Conservation (phyloP, 768 basidiomycete species). For the Phaffia australis region DNA sequence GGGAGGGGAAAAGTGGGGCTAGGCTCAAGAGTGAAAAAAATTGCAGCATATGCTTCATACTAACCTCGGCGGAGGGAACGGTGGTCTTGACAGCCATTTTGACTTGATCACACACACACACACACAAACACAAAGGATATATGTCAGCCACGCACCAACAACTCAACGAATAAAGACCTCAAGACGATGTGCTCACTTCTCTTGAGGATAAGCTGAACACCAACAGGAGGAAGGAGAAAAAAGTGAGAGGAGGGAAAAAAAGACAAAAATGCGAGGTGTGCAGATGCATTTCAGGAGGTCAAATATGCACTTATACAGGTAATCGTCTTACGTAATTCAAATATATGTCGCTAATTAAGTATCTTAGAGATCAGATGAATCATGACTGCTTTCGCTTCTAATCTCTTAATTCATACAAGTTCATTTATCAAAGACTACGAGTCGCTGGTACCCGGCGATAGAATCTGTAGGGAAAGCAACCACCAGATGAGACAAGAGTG, state of each 20-base stretch:
- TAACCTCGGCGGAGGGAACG: slow-evolving; percentile 26
- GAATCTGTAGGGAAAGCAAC: slow-evolving; percentile 7
- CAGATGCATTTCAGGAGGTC: not conserved
- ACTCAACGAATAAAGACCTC: too few relatives aligned
- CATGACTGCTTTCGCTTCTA: too few relatives aligned
- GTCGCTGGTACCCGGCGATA: slow-evolving; percentile 23
- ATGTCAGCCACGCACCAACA: too few relatives aligned
- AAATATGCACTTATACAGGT: not conserved
- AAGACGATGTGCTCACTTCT: too few relatives aligned
- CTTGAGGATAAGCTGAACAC: too few relatives aligned
- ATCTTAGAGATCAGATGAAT: too few relatives aligned
- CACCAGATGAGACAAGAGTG: not conserved
- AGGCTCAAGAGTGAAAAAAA: not conserved
- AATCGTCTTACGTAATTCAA: not conserved
- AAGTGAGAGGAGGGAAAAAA: not conserved
- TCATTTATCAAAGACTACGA: not conserved
- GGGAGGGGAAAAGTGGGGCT: too few relatives aligned
- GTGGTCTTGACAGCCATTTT: slow-evolving; percentile 25
- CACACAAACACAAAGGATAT: too few relatives aligned
- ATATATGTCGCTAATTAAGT: too few relatives aligned
- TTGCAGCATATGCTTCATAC: not conserved
- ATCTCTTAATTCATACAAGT: too few relatives aligned
- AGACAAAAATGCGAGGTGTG: not conserved
- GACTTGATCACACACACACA: too few relatives aligned
- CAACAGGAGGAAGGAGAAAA: not conserved